A percentile compares a stretch with the other conserved stretches of the same genome.
These are phyloP conservation scores for Komagataella ulmi DNA, from an alignment of 805 yeast genomes.

Conservation along the genomic window DNA sequence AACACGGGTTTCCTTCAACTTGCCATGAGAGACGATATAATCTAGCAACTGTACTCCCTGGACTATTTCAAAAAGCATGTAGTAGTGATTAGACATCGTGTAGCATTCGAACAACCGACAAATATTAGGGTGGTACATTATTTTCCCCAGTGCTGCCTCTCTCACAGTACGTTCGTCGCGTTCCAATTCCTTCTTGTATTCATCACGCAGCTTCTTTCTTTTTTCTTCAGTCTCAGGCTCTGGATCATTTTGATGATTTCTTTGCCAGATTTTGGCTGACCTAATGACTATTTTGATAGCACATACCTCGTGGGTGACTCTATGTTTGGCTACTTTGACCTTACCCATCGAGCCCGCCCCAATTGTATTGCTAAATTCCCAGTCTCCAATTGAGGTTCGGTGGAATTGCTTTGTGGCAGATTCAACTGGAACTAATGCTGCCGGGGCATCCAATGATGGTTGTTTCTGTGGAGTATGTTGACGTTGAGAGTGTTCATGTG, in stretches of 20 bases:
- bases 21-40: conserved; percentile 92
- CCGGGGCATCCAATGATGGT: conserved; percentile 1
- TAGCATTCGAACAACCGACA: conserved; percentile 89
- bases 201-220: conserved; percentile 48
- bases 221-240: conserved; percentile 51
- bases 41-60: conserved; percentile 97
- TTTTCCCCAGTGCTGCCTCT: conserved; percentile 88
- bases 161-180: conserved; percentile 87
- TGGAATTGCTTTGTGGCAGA: neutral
- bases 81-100: conserved; percentile 93
- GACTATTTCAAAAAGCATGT: conserved; percentile 88
- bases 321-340: conserved; percentile 86
- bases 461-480: conserved; percentile 2
- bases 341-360: conserved; percentile 99
- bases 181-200: conserved; percentile 70
- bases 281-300: conserved; percentile 89
- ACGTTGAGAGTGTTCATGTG: conserved; percentile 1
- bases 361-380: conserved; percentile 90
- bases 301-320: conserved; percentile 69
- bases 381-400: conserved; percentile 55
- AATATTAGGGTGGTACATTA: conserved; percentile 83
- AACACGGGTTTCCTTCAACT: conserved; percentile 86
- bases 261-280: conserved; percentile 65
- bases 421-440: neutral
- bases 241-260: conserved; percentile 58